Percentiles rank a stretch among this genome's conserved stretches.
Conservation (phyloP, 495 filamentous ascomycete species). For the Achaetomiella virescens region DNA sequence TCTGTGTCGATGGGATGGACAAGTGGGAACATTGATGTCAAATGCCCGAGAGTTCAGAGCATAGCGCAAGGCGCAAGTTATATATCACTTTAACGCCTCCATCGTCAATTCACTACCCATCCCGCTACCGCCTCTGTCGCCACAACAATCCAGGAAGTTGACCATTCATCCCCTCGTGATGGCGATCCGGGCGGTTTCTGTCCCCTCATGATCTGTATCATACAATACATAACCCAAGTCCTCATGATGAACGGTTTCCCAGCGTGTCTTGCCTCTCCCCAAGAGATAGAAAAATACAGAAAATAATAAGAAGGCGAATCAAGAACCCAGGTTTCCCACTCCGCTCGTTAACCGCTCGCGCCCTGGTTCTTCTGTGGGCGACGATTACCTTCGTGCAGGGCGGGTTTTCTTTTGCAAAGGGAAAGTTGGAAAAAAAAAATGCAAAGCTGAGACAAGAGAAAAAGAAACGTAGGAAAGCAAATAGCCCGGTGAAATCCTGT, state of each 20-base stretch:
- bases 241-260: not conserved
- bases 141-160: not conserved
- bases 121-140: not conserved
- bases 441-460: not conserved
- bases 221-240: not conserved
- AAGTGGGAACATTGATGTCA: too few species aligned
- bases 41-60: too few species aligned
- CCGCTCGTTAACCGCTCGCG: not conserved
- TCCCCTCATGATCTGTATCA: not conserved
- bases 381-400: not conserved
- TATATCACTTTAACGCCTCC: not conserved
- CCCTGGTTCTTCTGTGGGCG: not conserved
- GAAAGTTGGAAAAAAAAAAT: not conserved
- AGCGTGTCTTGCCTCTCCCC: conserved; percentile 1
- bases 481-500: not conserved
- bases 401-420: not conserved
- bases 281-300: not conserved
- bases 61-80: not conserved
- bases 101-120: not conserved
- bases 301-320: not conserved
- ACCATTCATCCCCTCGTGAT: not conserved
- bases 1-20: too few species aligned
- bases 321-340: not conserved
- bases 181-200: not conserved
- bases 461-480: not conserved